These are phyloP conservation scores for Astragalus membranaceus DNA, from an alignment of 306 rosid species.

Conservation along the genomic window DNA sequence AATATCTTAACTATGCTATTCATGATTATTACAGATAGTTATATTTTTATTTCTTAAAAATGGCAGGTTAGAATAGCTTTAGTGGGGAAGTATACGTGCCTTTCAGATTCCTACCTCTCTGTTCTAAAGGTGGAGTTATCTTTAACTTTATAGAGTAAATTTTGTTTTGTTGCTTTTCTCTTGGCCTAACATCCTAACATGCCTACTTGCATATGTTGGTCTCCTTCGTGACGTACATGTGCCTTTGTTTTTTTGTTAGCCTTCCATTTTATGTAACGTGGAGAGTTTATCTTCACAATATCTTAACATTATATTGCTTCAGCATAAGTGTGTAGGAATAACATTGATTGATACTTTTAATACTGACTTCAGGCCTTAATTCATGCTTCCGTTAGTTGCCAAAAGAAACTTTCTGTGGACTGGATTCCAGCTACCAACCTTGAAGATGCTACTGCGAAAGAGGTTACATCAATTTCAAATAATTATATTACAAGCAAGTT, in stretches of 20 bases:
- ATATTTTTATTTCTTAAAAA: neutral
- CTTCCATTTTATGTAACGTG: neutral
- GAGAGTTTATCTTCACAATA: neutral
- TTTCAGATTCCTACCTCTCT: conserved; percentile 90
- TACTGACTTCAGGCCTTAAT: conserved; percentile 55
- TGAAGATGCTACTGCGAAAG: conserved; percentile 51
- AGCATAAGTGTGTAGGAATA: neutral
- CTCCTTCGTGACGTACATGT: neutral
- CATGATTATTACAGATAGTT: neutral
- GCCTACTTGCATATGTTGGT: neutral
- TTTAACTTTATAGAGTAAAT: neutral
- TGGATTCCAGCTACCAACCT: conserved; percentile 74
- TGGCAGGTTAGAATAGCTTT: conserved; percentile 80
- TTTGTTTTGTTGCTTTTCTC: neutral
- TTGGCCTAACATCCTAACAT: conserved; percentile 2
- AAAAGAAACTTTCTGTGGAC: conserved; percentile 60
- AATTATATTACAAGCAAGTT: neutral
- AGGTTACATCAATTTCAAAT: conserved; percentile 37
- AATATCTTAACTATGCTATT: conserved; percentile 4
- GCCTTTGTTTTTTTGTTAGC: neutral
- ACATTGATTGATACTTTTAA: conserved; percentile 1
- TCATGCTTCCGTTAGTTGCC: conserved; percentile 72
- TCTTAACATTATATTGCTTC: neutral
- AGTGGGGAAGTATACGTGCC: conserved; percentile 90
- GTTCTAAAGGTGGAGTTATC: conserved; percentile 55